These are phyloP conservation scores for Lactifluus rugatus DNA, from an alignment of 768 basidiomycete genomes.

Conservation along the genomic window DNA sequence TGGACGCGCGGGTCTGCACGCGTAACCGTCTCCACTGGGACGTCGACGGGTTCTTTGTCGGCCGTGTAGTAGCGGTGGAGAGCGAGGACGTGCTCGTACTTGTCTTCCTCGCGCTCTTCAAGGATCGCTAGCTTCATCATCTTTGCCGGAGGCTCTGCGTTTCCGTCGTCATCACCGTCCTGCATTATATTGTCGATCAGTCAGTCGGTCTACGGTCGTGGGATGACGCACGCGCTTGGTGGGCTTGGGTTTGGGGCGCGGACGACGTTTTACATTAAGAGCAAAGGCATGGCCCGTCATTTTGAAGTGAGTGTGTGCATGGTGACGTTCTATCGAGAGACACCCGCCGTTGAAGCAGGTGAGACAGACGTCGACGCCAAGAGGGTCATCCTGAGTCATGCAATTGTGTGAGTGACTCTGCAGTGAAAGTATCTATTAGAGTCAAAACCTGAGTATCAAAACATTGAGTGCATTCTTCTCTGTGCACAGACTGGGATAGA, in stretches of 20 bases:
- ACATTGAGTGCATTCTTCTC: slow-evolving; percentile 96
- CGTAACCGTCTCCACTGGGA: slow-evolving; percentile 37
- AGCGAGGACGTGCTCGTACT: slow-evolving; percentile 57
- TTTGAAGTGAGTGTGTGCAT: slow-evolving; percentile 61
- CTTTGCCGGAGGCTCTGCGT: slow-evolving; percentile 79
- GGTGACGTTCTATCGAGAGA: slow-evolving; percentile 48
- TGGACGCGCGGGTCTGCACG: slow-evolving; percentile 36
- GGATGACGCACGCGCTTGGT: slow-evolving; percentile 41
- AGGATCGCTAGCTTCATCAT: slow-evolving; percentile 82
- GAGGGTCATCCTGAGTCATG: slow-evolving; percentile 47
- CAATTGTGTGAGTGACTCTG: no score
- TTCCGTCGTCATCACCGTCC: slow-evolving; percentile 31
- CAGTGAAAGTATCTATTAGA: background rate
- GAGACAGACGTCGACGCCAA: slow-evolving; percentile 85
- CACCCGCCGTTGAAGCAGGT: slow-evolving; percentile 94
- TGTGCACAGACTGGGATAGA: slow-evolving; percentile 63
- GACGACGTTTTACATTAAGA: slow-evolving; percentile 68
- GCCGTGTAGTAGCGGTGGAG: slow-evolving; percentile 76
- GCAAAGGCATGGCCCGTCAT: slow-evolving; percentile 69
- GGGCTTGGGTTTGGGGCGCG: slow-evolving; percentile 45
- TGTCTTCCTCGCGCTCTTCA: slow-evolving; percentile 83
- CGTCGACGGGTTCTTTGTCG: slow-evolving; percentile 33
- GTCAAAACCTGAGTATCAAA: slow-evolving; percentile 78
- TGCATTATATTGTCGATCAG: background rate
- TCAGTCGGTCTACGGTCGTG: no score